These are phyloP conservation scores for Penicillium ochrochloron DNA, from an alignment of 495 filamentous ascomycete species.

Conservation along the genomic window DNA sequence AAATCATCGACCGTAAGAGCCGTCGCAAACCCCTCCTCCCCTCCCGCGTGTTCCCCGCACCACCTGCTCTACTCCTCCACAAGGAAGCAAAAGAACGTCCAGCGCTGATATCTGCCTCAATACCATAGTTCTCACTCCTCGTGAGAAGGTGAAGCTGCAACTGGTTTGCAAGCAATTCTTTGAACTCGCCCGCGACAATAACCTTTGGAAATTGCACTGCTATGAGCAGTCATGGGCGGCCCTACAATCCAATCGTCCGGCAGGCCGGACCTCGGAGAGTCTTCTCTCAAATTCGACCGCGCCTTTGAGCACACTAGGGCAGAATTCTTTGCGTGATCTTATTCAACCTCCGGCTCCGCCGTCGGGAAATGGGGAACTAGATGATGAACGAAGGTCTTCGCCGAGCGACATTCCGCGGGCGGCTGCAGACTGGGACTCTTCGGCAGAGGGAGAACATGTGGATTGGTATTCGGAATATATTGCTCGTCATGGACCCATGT, in stretches of 20 bases:
- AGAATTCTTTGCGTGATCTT: conserved; percentile 41
- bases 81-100: conserved; percentile 18
- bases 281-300: conserved; percentile 34
- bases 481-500: conserved; percentile 75
- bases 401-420: conserved; percentile 52
- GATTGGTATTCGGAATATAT: conserved; percentile 91
- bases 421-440: conserved; percentile 82
- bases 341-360: conserved; percentile 39
- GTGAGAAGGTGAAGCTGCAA: conserved; percentile 72
- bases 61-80: conserved; percentile 10
- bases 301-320: conserved; percentile 41
- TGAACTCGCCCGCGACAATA: conserved; percentile 72
- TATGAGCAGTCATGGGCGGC: conserved; percentile 66
- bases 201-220: conserved; percentile 75
- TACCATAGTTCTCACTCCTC: conserved; percentile 65
- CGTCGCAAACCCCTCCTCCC: conserved; percentile 19
- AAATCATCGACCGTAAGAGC: conserved; percentile 72
- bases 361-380: conserved; percentile 13
- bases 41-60: conserved; percentile 34
- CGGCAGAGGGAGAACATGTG: conserved; percentile 62
- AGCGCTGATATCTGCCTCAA: conserved; percentile 24
- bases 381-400: conserved; percentile 28
- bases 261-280: conserved; percentile 35
- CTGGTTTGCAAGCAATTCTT: conserved; percentile 70
- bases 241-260: conserved; percentile 43